Conservation (phyloP, 176 grass and related monocot genomes). For the Rhynchospora pubera region DNA sequence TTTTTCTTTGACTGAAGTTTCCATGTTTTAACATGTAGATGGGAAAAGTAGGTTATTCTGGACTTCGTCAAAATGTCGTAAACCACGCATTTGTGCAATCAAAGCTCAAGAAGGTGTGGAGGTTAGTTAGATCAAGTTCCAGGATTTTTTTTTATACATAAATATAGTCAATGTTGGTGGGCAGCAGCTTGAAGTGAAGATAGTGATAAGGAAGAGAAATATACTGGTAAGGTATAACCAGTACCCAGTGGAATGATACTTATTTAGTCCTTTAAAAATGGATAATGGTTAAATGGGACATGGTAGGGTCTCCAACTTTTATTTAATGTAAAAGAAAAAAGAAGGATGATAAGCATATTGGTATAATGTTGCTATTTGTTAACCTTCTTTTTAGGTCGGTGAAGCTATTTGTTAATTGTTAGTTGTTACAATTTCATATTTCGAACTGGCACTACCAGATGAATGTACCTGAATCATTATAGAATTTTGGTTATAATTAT, state of each 20-base stretch:
- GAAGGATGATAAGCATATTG: not conserved
- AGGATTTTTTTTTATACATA: not conserved
- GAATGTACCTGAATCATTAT: not conserved
- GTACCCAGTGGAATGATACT: not conserved
- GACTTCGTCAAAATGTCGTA: not conserved
- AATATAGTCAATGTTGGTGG: not conserved
- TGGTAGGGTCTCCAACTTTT: not conserved
- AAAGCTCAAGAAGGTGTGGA: constrained; percentile 16
- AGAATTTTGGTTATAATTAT: not conserved
- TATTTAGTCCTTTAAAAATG: not conserved
- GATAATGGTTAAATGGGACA: not conserved
- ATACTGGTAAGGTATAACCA: not conserved
- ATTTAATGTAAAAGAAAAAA: not conserved
- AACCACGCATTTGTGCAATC: constrained; percentile 13
- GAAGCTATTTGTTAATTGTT: no score
- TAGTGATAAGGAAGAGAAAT: not conserved
- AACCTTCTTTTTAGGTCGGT: not conserved
- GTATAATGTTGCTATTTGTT: not conserved
- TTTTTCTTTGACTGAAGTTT: not conserved
- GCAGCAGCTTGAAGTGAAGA: not conserved
- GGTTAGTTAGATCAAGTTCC: constrained; percentile 19
- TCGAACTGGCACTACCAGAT: not conserved
- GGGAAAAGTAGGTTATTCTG: constrained; percentile 17
- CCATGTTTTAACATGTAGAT: constrained; percentile 13
- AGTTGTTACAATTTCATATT: not conserved